These are phyloP conservation scores for Falciphora oryzae DNA, from an alignment of 2,329 filamentous ascomycete genomes.

Conservation along the genomic window DNA sequence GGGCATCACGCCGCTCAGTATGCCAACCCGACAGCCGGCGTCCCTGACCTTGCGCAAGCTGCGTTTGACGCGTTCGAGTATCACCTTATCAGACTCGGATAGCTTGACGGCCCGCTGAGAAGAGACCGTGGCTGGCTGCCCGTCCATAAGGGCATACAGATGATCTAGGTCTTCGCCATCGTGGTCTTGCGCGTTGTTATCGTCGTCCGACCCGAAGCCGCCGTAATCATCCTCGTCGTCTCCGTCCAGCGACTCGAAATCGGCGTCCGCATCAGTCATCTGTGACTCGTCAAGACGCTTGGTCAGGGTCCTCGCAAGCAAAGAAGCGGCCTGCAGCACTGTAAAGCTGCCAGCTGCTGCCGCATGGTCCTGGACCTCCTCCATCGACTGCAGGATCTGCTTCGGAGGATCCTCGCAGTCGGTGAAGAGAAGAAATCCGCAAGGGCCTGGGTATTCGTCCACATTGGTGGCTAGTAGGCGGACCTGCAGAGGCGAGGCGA, in stretches of 20 bases:
- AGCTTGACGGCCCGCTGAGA: conserved; percentile 12
- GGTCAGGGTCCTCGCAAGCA: conserved; percentile 34
- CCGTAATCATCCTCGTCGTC: conserved; percentile 18
- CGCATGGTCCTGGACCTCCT: conserved; percentile 36
- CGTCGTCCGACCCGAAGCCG: conserved; percentile 20
- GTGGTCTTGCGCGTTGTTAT: conserved; percentile 22
- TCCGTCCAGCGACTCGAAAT: conserved; percentile 11
- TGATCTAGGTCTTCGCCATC: conserved; percentile 10
- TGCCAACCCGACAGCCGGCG: conserved; percentile 66
- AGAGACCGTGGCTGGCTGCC: background rate
- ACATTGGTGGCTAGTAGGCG: conserved; percentile 28
- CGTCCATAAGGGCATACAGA: background rate
- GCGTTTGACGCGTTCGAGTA: conserved; percentile 32
- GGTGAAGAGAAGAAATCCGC: conserved; percentile 38
- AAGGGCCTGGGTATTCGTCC: conserved; percentile 31
- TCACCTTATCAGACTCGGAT: background rate
- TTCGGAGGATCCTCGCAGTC: conserved; percentile 28
- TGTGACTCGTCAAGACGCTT: conserved; percentile 22
- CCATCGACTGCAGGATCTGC: conserved; percentile 30
- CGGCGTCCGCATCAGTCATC: conserved; percentile 19
- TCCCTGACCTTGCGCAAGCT: conserved; percentile 58
- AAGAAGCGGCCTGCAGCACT: conserved; percentile 34
- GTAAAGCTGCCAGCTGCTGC: conserved; percentile 37
- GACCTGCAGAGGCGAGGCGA: conserved; percentile 28
- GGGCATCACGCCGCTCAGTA: conserved; percentile 43